Conservation (phyloP, 306 rosid genomes). For the Cotoneaster glaucophyllus region DNA sequence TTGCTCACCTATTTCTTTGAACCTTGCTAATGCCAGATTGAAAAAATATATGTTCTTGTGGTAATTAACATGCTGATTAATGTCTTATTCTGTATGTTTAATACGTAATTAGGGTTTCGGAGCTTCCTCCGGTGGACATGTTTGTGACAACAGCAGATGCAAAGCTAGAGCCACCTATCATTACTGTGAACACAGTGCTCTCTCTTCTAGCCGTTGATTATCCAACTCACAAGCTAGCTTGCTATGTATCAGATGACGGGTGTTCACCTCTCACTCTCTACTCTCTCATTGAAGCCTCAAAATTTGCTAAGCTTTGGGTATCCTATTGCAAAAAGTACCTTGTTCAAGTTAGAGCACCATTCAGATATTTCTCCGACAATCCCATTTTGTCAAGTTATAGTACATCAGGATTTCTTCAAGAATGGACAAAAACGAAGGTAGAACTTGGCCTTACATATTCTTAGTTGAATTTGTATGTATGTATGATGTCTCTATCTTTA, state of each 20-base stretch:
- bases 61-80: neutral
- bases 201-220: constrained; percentile 69
- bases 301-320: constrained; percentile 57
- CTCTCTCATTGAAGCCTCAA: constrained; percentile 43
- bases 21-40: too few relatives aligned
- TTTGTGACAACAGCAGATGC: constrained; percentile 75
- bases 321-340: constrained; percentile 57
- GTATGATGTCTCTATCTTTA: neutral
- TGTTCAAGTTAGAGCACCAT: constrained; percentile 59
- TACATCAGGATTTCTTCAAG: constrained; percentile 24
- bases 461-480: neutral
- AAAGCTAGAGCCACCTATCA: constrained; percentile 56
- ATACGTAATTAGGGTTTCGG: constrained; percentile 22
- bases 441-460: neutral
- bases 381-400: neutral
- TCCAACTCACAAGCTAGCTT: constrained; percentile 62
- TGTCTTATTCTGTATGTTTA: neutral
- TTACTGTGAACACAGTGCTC: constrained; percentile 57
- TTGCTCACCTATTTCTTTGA: too few relatives aligned
- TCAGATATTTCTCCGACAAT: constrained; percentile 36
- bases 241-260: constrained; percentile 78
- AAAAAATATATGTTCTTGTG: too few relatives aligned
- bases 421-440: constrained; percentile 39
- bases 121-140: constrained; percentile 62
- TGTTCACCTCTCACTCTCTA: constrained; percentile 46